Evolutionary conservation across 2,329 filamentous ascomycete species (phyloP).

Genomic region (Colletotrichum karsti): DNA sequence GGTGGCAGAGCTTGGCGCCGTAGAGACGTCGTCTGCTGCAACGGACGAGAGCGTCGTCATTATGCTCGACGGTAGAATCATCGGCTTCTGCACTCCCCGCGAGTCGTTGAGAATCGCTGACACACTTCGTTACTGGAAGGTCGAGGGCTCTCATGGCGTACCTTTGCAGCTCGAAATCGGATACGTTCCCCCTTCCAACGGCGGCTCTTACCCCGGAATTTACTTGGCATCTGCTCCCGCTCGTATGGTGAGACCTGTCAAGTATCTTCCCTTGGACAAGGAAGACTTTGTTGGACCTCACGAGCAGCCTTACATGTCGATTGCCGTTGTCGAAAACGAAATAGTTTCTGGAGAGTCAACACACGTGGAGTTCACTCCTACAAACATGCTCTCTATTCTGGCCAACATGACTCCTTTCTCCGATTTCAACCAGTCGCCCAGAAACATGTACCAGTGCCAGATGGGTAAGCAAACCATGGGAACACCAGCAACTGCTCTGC

Average conservation of each 20-base stretch:
- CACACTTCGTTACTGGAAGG: constrained; percentile 94
- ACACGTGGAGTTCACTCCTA: constrained; percentile 93
- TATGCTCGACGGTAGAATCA: constrained; percentile 87
- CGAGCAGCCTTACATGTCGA: constrained; percentile 98
- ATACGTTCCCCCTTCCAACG: constrained; percentile 85
- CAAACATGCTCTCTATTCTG: constrained; percentile 95
- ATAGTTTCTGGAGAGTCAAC: constrained; percentile 88
- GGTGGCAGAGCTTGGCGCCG: constrained; percentile 82
- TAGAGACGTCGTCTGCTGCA: constrained; percentile 78
- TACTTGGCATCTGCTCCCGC: constrained; percentile 91
- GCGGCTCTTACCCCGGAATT: constrained; percentile 95
- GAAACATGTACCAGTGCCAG: constrained; percentile 99
- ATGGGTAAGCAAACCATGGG: constrained; percentile 99
- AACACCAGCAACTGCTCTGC: constrained; percentile 85
- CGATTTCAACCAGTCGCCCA: constrained; percentile 96
- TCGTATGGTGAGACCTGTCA: constrained; percentile 90
- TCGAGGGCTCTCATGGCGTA: constrained; percentile 82
- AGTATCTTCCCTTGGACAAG: constrained; percentile 87
- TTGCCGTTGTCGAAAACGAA: constrained; percentile 89
- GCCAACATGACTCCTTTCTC: constrained; percentile 99
- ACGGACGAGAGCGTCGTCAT: constrained; percentile 87
- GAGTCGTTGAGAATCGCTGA: constrained; percentile 85
- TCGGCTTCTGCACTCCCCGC: constrained; percentile 89
- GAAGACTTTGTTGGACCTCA: constrained; percentile 91
- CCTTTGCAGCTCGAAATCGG: constrained; percentile 90